phyloP scores from a whole-genome alignment of 371 early-diverging fungal genomes.

The Lichtheimia ramosa region DNA sequence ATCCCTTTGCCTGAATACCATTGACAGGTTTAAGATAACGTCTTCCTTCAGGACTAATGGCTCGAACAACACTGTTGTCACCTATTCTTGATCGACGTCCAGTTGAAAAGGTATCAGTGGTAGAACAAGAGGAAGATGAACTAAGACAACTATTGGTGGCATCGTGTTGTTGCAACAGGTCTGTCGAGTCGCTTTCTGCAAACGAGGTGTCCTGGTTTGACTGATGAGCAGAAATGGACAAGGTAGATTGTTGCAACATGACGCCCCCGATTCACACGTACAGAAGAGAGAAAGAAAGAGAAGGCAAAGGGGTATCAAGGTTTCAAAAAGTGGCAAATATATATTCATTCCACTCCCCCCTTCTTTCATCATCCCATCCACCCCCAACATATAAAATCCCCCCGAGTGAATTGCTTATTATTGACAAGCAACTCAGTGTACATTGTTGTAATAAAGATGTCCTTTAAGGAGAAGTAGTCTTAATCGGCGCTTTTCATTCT shows the following conservation, averaged over 20 bases:
- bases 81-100: neutral
- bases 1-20: conserved; percentile 48
- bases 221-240: conserved; percentile 11
- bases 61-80: conserved; percentile 20
- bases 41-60: conserved; percentile 41
- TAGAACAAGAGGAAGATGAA: neutral
- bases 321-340: neutral
- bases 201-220: neutral
- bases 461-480: no score
- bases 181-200: conserved; percentile 5
- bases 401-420: no score
- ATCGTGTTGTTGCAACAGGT: conserved; percentile 11
- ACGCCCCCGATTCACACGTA: conserved; percentile 1
- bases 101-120: neutral
- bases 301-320: conserved; percentile 1
- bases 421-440: no score
- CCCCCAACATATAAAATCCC: no score
- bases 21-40: conserved; percentile 45
- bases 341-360: no score
- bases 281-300: neutral
- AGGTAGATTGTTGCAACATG: conserved; percentile 14
- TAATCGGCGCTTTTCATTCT: no score
- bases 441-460: no score
- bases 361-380: no score
- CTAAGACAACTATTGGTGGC: neutral